Conservation (phyloP, 768 basidiomycete species). For the Amanita rubescens region DNA sequence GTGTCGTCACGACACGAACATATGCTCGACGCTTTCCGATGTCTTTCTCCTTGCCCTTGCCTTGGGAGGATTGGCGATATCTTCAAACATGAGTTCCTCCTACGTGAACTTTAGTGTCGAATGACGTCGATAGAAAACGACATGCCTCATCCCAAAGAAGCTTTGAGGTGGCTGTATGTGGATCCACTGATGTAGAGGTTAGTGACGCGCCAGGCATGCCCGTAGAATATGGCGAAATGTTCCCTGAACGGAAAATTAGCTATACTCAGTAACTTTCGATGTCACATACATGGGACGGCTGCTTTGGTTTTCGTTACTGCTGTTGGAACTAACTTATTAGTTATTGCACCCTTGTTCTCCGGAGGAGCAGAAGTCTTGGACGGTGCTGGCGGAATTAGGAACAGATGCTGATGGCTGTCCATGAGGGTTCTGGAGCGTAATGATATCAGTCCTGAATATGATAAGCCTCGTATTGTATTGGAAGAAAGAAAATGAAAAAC, state of each 20-base stretch:
- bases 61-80: conserved; percentile 69
- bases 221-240: conserved; percentile 84
- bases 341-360: conserved; percentile 21
- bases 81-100: conserved; percentile 99
- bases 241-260: conserved; percentile 44
- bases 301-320: conserved; percentile 40
- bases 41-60: conserved; percentile 91
- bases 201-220: conserved; percentile 89
- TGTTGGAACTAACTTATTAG: conserved; percentile 25
- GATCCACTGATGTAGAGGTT: conserved; percentile 87
- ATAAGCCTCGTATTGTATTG: conserved; percentile 7
- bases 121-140: conserved; percentile 2
- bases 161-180: conserved; percentile 59
- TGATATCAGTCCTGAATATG: conserved; percentile 66
- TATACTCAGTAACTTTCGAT: not conserved
- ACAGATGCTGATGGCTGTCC: conserved; percentile 57
- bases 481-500: conserved; percentile 10
- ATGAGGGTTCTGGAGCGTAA: conserved; percentile 92
- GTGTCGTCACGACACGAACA: conserved; percentile 89
- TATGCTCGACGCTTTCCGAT: conserved; percentile 88
- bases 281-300: conserved; percentile 55
- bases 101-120: conserved; percentile 16
- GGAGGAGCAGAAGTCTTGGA: conserved; percentile 24
- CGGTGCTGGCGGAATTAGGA: conserved; percentile 17
- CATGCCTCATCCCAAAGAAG: conserved; percentile 90